Evolutionary conservation across 2,329 filamentous ascomycete species (phyloP).

Genomic region (Neoarthrinium moseri): DNA sequence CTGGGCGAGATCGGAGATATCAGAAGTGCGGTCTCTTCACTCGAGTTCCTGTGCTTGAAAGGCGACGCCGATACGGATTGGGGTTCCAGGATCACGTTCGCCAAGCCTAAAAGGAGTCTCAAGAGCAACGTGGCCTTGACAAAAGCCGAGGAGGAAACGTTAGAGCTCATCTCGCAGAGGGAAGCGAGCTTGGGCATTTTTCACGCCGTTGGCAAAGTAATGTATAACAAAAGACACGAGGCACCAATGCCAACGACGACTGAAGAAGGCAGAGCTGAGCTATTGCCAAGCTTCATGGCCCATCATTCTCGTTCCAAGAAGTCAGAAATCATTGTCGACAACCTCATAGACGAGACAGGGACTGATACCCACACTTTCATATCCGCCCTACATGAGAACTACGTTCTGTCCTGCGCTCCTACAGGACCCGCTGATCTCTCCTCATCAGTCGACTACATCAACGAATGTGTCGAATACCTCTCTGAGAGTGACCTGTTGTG

Average conservation of each 20-base stretch:
- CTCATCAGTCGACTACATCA: slow-evolving; percentile 73
- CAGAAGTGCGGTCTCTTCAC: slow-evolving; percentile 83
- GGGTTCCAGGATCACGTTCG: slow-evolving; percentile 71
- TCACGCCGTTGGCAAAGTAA: slow-evolving; percentile 91
- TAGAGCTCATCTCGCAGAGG: slow-evolving; percentile 79
- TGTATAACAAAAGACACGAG: slow-evolving; percentile 89
- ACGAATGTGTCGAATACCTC: slow-evolving; percentile 80
- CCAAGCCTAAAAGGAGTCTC: slow-evolving; percentile 62
- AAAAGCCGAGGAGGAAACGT: slow-evolving; percentile 72
- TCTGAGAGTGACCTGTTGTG: slow-evolving; percentile 87
- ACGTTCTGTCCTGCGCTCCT: slow-evolving; percentile 75
- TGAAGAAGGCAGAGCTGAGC: slow-evolving; percentile 44
- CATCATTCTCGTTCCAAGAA: slow-evolving; percentile 57
- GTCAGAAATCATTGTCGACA: slow-evolving; percentile 68
- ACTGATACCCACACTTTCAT: slow-evolving; percentile 91
- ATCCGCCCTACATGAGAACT: slow-evolving; percentile 91
- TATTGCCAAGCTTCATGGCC: slow-evolving; percentile 58
- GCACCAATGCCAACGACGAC: slow-evolving; percentile 32
- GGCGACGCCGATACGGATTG: slow-evolving; percentile 73
- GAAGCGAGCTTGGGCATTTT: slow-evolving; percentile 93
- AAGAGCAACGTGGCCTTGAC: slow-evolving; percentile 64
- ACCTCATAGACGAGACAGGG: slow-evolving; percentile 87
- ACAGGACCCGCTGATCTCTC: slow-evolving; percentile 46
- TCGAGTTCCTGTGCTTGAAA: slow-evolving; percentile 89
- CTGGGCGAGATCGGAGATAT: slow-evolving; percentile 90